Conservation (phyloP, 2,329 filamentous ascomycete species). For the Calonectria ilicicola region DNA sequence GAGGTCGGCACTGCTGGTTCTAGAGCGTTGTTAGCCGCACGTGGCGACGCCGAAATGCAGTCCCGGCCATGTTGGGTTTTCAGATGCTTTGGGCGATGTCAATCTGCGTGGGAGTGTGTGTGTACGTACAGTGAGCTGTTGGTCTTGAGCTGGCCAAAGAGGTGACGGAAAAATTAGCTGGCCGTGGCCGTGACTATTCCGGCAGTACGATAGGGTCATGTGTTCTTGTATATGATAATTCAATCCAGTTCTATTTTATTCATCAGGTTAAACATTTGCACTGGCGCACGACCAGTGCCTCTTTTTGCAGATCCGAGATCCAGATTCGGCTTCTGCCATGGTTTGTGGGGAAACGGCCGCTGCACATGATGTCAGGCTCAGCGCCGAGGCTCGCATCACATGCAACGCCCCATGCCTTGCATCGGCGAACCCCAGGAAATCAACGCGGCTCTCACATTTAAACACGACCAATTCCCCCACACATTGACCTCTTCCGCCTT, state of each 20-base stretch:
- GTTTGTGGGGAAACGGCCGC: constrained; percentile 28
- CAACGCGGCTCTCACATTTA: constrained; percentile 28
- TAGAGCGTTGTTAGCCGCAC: background rate
- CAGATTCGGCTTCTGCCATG: constrained; percentile 3
- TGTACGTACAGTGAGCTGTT: too few relatives aligned
- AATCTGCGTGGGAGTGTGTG: background rate
- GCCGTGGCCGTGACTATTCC: background rate
- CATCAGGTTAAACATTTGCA: too few relatives aligned
- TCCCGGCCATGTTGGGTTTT: background rate
- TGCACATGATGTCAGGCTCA: constrained; percentile 40
- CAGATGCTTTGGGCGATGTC: background rate
- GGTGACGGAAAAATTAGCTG: background rate
- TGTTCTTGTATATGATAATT: too few relatives aligned
- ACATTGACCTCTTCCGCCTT: constrained; percentile 13
- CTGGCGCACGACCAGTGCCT: background rate
- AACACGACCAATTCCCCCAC: constrained; percentile 38
- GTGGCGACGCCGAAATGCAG: constrained; percentile 7
- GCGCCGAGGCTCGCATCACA: constrained; percentile 50
- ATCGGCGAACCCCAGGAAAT: constrained; percentile 22
- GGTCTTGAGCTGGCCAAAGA: too few relatives aligned
- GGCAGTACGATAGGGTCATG: background rate
- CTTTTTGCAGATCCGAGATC: constrained; percentile 12
- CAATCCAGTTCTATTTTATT: too few relatives aligned
- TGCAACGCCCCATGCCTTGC: constrained; percentile 33
- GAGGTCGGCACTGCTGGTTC: constrained; percentile 25